Base-by-base conservation (phyloP, 2,329 filamentous ascomycete species). In the Pseudogymnoascus sp. region DNA sequence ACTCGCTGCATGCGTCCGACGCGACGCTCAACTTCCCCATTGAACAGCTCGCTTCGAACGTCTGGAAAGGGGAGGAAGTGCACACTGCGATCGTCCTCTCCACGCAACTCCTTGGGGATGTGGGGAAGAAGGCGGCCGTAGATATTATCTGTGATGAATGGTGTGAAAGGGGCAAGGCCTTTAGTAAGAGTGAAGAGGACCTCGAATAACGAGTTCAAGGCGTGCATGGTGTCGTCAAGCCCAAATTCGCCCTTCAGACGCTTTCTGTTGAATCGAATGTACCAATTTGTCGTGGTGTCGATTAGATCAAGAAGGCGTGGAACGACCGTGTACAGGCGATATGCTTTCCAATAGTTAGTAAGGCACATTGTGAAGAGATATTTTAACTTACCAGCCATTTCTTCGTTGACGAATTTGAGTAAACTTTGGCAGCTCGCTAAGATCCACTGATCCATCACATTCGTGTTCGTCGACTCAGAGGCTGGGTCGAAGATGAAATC, bases 201-300 rank as follows among this genome's bases (percentile, higher is more conserved):
- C 76, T 97, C 92, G 70, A 96, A 97, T 6, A 97, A 84, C 1
- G 94, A 93, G 76, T 97, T 96, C 62, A 99, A 81, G 0, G 93
- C 94, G 71, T 96, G 91, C 60, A 88, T 80, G 9, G 94, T 97
- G 73, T 97, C 94, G 12, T 92, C 84, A 23, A 91, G 76, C 16
- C 92, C 91, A 67, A 91, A 86, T 72, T 95, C 92, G 45, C 92
- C 92, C 84, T 96, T 97, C 67, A 96, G 81, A 62, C 92, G 86
- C 75, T 90, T 90, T 62, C 92, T 84, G 79, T 97, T 97, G 80
- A 96, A 95, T 65, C 92, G 85, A 74, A 97, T 97, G 77, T 97
- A 97, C 92, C 92, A 97, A 76, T 97, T 97, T n/a, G 92, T 97
- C 3, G 90, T 92, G 76, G 95, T 92, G 71, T 97, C 93, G 67